Evolutionary conservation across 2,329 filamentous ascomycete genomes (phyloP), one percentile per base, ranked within the genome.

Genomic region (Mycogone perniciosa): DNA sequence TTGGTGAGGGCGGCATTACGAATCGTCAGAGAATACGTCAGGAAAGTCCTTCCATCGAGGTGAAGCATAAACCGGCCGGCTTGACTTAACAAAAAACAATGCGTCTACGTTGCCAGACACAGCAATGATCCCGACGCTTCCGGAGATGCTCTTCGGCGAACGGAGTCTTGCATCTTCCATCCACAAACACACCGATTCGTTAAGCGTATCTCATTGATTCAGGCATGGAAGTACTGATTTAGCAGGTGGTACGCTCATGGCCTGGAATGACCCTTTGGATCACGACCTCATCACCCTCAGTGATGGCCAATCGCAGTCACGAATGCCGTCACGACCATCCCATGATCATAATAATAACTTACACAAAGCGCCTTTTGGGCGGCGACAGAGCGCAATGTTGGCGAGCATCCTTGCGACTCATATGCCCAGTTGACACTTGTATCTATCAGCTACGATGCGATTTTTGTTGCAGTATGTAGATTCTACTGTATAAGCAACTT

Each of bases 1-100:
- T 75, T 88, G n/a, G 79, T 90, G 4, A 73, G 86, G 43, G 81
- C 85, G 1, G 72, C 83, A 10, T 63, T 89, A 7, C 72, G 67
- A 54, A 67, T 84, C 40, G 66, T 71, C 11, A 70, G 81, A 50
- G 82, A 85, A 61, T 85, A 85, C 58, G 69, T 75, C 26, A 71
- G 80, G 49, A 81, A 75, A 43, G 62, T 85, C 29, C 61, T 86
- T 26, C 82, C 82, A 6, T 73, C 80, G 3, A 72, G 79, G 65
- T 80, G 73, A 77, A 46, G 20, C 20, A 20, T 2, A 20, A 20
- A 20, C 20, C 20, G 20, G 20, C 20, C 20, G 20, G 20, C 20
- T 20, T 20, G 20, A 20, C 20, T 20, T 20, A 3, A 20, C 20
- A 20, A 20, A 20, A 20, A 20, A 20, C 20, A 20, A 20, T 20